A percentile compares a stretch with the other conserved stretches of the same genome.
Conservation (phyloP, 2,329 filamentous ascomycete species). For the Phyllosticta ampelicida region DNA sequence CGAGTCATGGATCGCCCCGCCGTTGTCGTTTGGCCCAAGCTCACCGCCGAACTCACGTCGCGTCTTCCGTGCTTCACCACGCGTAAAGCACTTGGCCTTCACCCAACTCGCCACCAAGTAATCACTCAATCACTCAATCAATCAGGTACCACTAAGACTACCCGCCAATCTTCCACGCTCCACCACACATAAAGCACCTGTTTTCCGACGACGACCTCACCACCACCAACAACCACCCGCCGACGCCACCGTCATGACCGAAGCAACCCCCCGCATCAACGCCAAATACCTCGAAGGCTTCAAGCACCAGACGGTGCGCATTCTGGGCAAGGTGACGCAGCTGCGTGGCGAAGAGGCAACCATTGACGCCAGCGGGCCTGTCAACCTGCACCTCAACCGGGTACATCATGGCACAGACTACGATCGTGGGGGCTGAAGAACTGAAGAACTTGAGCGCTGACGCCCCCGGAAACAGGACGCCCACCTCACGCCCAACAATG, state of each 20-base stretch:
- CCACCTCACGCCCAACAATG: conserved; percentile 58
- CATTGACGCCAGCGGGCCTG: conserved; percentile 66
- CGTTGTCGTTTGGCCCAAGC: too few species aligned
- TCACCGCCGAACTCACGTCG: background rate
- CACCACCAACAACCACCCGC: background rate
- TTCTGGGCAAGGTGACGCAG: conserved; percentile 76
- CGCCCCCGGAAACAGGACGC: conserved; percentile 47
- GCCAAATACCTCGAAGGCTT: conserved; percentile 70
- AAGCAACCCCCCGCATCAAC: conserved; percentile 73
- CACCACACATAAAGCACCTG: too few species aligned
- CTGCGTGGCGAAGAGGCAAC: conserved; percentile 70
- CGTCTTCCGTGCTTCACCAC: background rate
- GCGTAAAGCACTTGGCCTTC: background rate
- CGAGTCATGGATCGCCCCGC: background rate
- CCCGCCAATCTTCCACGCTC: too few species aligned
- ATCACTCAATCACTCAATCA: too few species aligned
- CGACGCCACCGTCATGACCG: conserved; percentile 48
- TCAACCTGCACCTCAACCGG: conserved; percentile 63
- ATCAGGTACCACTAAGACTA: too few species aligned
- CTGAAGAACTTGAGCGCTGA: background rate
- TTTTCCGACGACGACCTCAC: too few species aligned
- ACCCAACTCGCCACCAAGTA: background rate
- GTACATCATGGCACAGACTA: conserved; percentile 43
- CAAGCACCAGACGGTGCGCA: conserved; percentile 59
- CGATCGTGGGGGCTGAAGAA: background rate